Evolutionary conservation across 176 grass and related monocot genomes (phyloP).

Genomic region (Cenchrus purpureus): DNA sequence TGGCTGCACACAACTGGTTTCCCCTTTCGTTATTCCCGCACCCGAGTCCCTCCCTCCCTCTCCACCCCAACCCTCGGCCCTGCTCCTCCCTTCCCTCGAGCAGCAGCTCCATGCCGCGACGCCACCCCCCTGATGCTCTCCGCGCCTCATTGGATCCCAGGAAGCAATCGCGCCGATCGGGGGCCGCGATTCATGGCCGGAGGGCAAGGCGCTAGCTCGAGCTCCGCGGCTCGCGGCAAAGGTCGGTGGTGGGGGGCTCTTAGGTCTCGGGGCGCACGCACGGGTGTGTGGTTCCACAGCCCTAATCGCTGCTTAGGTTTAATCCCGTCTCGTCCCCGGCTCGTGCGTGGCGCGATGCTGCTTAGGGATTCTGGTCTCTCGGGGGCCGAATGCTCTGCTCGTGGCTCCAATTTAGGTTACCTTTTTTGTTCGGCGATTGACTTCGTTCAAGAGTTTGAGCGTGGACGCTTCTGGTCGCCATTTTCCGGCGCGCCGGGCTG

Average conservation of each 20-base stretch:
- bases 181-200: neutral
- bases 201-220: neutral
- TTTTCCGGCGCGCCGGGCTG: neutral
- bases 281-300: neutral
- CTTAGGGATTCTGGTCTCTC: neutral
- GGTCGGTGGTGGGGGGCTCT: slow-evolving; percentile 19
- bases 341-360: neutral
- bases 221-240: neutral
- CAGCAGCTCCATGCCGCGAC: slow-evolving; percentile 22
- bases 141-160: slow-evolving; percentile 25
- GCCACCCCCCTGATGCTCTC: neutral
- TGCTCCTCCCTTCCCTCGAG: neutral
- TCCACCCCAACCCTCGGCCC: no score
- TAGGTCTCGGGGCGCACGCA: neutral
- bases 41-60: neutral
- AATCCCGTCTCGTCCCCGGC: neutral
- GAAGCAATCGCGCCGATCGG: neutral
- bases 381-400: neutral
- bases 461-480: no score
- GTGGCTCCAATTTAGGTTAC: slow-evolving; percentile 20
- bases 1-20: slow-evolving; percentile 3
- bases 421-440: neutral
- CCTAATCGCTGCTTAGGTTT: slow-evolving; percentile 18
- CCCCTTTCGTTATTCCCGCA: slow-evolving; percentile 13
- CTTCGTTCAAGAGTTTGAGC: neutral